These are phyloP conservation scores for Aspergillus wentii DNA, from an alignment of 495 filamentous ascomycete genomes.

Conservation along the genomic window DNA sequence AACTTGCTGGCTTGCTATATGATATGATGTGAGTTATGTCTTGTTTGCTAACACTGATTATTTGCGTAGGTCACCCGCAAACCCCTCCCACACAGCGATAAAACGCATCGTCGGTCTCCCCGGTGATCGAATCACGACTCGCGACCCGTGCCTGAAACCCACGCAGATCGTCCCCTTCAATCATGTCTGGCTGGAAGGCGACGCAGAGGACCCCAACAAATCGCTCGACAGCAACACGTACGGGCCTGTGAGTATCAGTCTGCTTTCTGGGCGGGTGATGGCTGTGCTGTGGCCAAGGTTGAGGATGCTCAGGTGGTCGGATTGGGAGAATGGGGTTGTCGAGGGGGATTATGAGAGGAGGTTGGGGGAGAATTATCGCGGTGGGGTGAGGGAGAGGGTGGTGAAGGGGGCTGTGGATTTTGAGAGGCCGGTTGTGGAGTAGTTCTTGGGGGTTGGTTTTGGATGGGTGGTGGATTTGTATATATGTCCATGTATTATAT, in stretches of 20 bases:
- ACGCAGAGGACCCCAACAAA: constrained; percentile 47
- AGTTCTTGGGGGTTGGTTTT: too few relatives aligned
- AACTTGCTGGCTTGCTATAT: neutral
- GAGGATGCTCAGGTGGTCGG: constrained; percentile 33
- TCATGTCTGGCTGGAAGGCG: constrained; percentile 79
- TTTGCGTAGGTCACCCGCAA: constrained; percentile 53
- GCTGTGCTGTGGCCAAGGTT: constrained; percentile 60
- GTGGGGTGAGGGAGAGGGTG: constrained; percentile 35
- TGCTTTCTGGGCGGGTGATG: constrained; percentile 60
- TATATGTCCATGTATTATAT: too few relatives aligned
- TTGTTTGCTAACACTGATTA: constrained; percentile 5
- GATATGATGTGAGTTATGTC: neutral
- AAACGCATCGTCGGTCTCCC: constrained; percentile 69
- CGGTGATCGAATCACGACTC: constrained; percentile 61
- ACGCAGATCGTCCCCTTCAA: constrained; percentile 59
- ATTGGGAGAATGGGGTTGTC: constrained; percentile 32
- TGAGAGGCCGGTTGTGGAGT: constrained; percentile 26
- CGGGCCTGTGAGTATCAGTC: constrained; percentile 56
- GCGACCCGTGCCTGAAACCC: constrained; percentile 52
- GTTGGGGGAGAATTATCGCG: constrained; percentile 32
- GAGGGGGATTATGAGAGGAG: constrained; percentile 15
- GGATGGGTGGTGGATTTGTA: too few relatives aligned
- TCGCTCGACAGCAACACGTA: constrained; percentile 72
- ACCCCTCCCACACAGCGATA: constrained; percentile 54
- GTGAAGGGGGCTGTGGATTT: constrained; percentile 35